These are phyloP conservation scores for Gastrolobium villosum DNA, from an alignment of 306 rosid genomes.

Conservation along the genomic window DNA sequence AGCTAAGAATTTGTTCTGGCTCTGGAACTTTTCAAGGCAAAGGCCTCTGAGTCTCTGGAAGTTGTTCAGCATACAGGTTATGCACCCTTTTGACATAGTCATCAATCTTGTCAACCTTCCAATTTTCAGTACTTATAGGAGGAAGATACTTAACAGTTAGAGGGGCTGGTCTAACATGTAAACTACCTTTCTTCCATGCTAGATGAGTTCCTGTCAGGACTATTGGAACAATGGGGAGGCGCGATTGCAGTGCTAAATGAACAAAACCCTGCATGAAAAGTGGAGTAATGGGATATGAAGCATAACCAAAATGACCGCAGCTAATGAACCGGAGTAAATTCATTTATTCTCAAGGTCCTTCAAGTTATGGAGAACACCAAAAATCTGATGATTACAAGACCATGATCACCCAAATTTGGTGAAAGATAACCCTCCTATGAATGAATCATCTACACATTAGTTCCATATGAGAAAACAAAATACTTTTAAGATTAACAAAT, in stretches of 20 bases:
- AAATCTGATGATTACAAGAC: not conserved
- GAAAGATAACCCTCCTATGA: constrained; percentile 17
- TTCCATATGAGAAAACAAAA: not conserved
- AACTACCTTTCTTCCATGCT: constrained; percentile 76
- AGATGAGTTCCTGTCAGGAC: constrained; percentile 67
- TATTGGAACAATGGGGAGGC: constrained; percentile 71
- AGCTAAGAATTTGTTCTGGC: constrained; percentile 21
- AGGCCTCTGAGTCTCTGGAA: constrained; percentile 67
- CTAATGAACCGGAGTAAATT: not conserved
- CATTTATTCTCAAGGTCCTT: not conserved
- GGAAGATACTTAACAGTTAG: constrained; percentile 63
- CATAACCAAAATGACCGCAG: not conserved
- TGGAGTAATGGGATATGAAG: not conserved
- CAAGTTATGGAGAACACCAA: not conserved
- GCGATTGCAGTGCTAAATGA: constrained; percentile 72
- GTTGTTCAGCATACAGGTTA: constrained; percentile 56
- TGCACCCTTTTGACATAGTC: constrained; percentile 55
- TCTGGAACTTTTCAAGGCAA: constrained; percentile 31
- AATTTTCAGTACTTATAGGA: constrained; percentile 61
- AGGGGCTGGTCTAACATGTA: constrained; percentile 64
- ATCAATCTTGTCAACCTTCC: constrained; percentile 63
- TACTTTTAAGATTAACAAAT: not conserved
- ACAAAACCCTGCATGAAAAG: constrained; percentile 66
- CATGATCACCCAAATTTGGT: not conserved
- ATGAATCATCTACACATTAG: not conserved